Evolutionary conservation across 2,329 filamentous ascomycete genomes (phyloP).

Genomic region (Fusarium sp.): DNA sequence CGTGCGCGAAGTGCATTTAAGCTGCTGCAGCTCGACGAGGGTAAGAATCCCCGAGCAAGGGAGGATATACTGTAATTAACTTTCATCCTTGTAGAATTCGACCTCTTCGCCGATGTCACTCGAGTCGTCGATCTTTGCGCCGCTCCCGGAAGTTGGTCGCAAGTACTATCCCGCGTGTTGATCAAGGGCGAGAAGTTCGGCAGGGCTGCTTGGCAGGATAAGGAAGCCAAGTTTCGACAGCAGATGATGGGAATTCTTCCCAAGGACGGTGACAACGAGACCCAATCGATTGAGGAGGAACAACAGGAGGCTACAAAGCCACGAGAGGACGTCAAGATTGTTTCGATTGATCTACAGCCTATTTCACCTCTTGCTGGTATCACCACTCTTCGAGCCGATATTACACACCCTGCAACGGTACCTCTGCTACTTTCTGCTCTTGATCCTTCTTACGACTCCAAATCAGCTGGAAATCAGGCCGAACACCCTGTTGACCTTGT

Average conservation of each 20-base stretch:
- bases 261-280: constrained; percentile 42
- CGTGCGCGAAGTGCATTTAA: constrained; percentile 97
- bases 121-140: constrained; percentile 96
- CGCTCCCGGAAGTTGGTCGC: constrained; percentile 96
- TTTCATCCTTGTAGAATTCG: constrained; percentile 74
- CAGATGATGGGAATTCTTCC: constrained; percentile 67
- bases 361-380: constrained; percentile 96
- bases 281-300: constrained; percentile 25
- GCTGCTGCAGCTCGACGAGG: constrained; percentile 91
- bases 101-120: constrained; percentile 89
- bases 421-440: constrained; percentile 87
- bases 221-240: constrained; percentile 74
- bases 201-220: constrained; percentile 86
- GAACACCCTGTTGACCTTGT: constrained; percentile 90
- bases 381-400: constrained; percentile 91
- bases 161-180: constrained; percentile 91
- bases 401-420: constrained; percentile 95
- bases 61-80: constrained; percentile 16
- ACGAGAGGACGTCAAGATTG: constrained; percentile 85
- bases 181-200: constrained; percentile 95
- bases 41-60: constrained; percentile 49
- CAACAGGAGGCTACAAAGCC: constrained; percentile 54
- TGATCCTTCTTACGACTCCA: constrained; percentile 74
- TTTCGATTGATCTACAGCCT: constrained; percentile 94
- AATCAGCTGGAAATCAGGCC: constrained; percentile 60